Evolutionary conservation across 1,284 basidiomycete genomes (phyloP).

Genomic region (Papiliotrema laurentii): DNA sequence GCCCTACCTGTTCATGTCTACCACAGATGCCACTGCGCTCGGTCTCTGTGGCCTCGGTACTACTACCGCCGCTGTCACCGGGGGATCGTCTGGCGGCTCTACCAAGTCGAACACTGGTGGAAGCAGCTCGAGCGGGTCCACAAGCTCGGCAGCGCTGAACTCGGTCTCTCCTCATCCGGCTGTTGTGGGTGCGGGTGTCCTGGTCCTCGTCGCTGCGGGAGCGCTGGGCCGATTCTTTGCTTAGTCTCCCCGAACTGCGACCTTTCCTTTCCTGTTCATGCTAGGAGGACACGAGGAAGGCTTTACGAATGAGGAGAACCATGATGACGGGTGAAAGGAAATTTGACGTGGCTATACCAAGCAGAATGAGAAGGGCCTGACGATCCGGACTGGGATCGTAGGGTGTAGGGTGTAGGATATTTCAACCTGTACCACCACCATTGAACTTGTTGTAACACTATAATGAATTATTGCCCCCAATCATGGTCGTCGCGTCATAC

Average conservation of each 20-base stretch:
- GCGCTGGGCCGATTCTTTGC: constrained; percentile 2
- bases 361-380: too few relatives aligned
- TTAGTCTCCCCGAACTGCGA: too few relatives aligned
- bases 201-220: constrained; percentile 6
- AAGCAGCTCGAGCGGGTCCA: not conserved
- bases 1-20: constrained; percentile 30
- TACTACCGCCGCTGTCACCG: not conserved
- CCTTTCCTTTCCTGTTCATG: too few relatives aligned
- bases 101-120: not conserved
- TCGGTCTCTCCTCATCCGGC: not conserved
- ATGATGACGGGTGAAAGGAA: too few relatives aligned
- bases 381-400: too few relatives aligned
- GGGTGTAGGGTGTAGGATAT: too few relatives aligned
- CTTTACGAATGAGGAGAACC: not conserved
- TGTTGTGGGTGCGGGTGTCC: constrained; percentile 3
- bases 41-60: constrained; percentile 3
- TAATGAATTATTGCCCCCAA: too few relatives aligned
- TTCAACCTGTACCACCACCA: too few relatives aligned
- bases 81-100: not conserved
- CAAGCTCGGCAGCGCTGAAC: not conserved
- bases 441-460: too few relatives aligned
- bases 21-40: constrained; percentile 9
- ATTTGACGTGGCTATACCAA: too few relatives aligned
- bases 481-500: too few relatives aligned
- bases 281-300: too few relatives aligned